Evolutionary conservation across 257 asterid species (phyloP), one percentile per base, ranked within the genome.

Genomic region (Salvia splendens): DNA sequence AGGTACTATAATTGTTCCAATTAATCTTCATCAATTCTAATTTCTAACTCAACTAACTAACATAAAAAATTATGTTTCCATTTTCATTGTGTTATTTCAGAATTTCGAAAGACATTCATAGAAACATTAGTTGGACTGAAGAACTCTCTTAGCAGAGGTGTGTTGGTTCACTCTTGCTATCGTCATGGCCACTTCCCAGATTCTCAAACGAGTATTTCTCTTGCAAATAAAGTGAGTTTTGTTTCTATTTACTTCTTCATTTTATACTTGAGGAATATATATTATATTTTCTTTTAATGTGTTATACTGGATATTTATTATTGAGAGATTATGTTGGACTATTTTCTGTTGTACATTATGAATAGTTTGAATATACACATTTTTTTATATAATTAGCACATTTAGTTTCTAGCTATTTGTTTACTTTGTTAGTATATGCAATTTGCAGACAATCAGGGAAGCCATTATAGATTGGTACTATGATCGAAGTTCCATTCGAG

Each of bases 391-490:
- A 24, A 24, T 24, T 24, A 24, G 2, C 2, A 24, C 30, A 24
- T 24, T 0, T 24, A 24, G 2, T 24, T 24, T 24, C 30, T 24
- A 24, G 30, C 30, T 24, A 24, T 24, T 24, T 0, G 0, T 3
- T 4, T 3, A 52, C 56, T 54, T 35, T 32, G 7, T 11, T 32
- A 5, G 6, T 3, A 45, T 12, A 5, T 43, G 16, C 2, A 5
- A 12, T 33, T 71, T 41, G 35, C 63, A 70, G 75, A 42, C 48
- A n/a, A 61, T 70, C 2, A n/a, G 8, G 11, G 14, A 70, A 7
- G 75, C 69, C 1, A n/a, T 61, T 1, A 28, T 9, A 0, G 63
- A 70, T 3, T 50, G 69, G 69, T 70, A 70, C 28, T 70, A 20
- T 10, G 64, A 70, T 15, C 38, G 69, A 28, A 24, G 38, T 52